A percentile compares a stretch with the other conserved stretches of the same genome.
Evolutionary conservation across 306 rosid genomes (phyloP).

Genomic region (Neltuma alba): DNA sequence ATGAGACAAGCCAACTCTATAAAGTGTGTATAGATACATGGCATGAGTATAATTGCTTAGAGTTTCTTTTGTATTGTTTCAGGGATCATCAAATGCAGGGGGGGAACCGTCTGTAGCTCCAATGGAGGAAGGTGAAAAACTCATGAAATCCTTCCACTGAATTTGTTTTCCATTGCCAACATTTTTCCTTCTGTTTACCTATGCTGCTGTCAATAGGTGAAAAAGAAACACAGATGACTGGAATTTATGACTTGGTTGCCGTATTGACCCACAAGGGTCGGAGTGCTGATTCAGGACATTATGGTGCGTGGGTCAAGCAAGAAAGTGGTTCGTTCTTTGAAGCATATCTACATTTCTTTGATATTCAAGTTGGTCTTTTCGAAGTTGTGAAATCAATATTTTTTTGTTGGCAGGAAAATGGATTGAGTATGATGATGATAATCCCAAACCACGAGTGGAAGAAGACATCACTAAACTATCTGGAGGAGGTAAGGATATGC

Average conservation of each 20-base stretch:
- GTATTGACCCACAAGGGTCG: constrained; percentile 99
- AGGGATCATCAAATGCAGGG: constrained; percentile 79
- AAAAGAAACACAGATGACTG: constrained; percentile 79
- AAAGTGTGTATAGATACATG: not conserved
- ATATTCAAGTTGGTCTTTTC: constrained; percentile 3
- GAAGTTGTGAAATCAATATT: constrained; percentile 17
- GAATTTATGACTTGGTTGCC: constrained; percentile 93
- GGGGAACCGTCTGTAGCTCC: constrained; percentile 77
- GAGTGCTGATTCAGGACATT: constrained; percentile 99
- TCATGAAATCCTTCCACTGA: constrained; percentile 13
- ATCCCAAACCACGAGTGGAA: constrained; percentile 68
- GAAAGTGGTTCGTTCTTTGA: constrained; percentile 77
- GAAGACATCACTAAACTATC: constrained; percentile 92
- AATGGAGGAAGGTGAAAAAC: constrained; percentile 64
- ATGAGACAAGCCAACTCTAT: constrained; percentile 32
- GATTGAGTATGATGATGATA: constrained; percentile 92
- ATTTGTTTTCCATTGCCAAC: constrained; percentile 5
- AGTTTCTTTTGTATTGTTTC: constrained; percentile 36
- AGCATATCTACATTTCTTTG: constrained; percentile 15
- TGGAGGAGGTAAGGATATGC: constrained; percentile 84
- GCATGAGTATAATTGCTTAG: constrained; percentile 7
- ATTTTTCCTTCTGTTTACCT: constrained; percentile 30
- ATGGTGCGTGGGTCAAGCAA: constrained; percentile 99
- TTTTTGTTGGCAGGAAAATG: constrained; percentile 76
- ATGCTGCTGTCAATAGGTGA: constrained; percentile 49